Percentiles rank a stretch among this genome's conserved stretches.
Evolutionary conservation across 2,329 filamentous ascomycete genomes (phyloP).

Genomic region (Microcyclosporella mali): DNA sequence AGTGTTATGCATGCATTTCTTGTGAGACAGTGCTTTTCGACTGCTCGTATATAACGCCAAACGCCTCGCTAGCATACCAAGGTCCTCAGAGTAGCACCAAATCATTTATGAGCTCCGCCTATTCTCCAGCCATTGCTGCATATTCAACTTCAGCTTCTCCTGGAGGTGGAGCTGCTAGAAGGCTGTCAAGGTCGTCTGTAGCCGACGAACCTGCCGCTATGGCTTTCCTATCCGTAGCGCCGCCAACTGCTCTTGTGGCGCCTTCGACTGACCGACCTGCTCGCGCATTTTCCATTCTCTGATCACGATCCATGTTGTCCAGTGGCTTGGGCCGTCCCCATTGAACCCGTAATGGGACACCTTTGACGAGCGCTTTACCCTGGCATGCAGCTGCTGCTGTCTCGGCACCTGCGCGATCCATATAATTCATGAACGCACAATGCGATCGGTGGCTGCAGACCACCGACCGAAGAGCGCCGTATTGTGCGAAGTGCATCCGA

Average conservation of each 20-base stretch:
- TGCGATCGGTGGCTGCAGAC: slow-evolving; percentile 96
- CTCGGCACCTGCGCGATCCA: slow-evolving; percentile 77
- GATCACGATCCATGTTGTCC: slow-evolving; percentile 83
- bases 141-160: slow-evolving; percentile 74
- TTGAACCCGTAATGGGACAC: slow-evolving; percentile 80
- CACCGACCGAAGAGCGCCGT: slow-evolving; percentile 84
- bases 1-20: too few species aligned
- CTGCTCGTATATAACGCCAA: neutral
- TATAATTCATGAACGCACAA: slow-evolving; percentile 94
- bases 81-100: too few species aligned
- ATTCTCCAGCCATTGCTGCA: slow-evolving; percentile 78
- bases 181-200: slow-evolving; percentile 39
- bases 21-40: too few species aligned
- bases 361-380: slow-evolving; percentile 81
- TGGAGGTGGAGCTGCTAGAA: slow-evolving; percentile 63
- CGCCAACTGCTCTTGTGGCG: slow-evolving; percentile 20
- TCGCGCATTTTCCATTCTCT: slow-evolving; percentile 71
- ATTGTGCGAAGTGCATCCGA: slow-evolving; percentile 80
- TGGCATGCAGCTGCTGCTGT: slow-evolving; percentile 77
- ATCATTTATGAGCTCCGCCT: neutral
- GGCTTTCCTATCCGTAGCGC: slow-evolving; percentile 22
- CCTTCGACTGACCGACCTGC: slow-evolving; percentile 58
- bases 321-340: slow-evolving; percentile 92
- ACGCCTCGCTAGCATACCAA: slow-evolving; percentile 11
- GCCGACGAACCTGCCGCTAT: slow-evolving; percentile 35